Evolutionary conservation across 2,329 filamentous ascomycete genomes (phyloP).

Genomic region (Dothideomycetes sp.): DNA sequence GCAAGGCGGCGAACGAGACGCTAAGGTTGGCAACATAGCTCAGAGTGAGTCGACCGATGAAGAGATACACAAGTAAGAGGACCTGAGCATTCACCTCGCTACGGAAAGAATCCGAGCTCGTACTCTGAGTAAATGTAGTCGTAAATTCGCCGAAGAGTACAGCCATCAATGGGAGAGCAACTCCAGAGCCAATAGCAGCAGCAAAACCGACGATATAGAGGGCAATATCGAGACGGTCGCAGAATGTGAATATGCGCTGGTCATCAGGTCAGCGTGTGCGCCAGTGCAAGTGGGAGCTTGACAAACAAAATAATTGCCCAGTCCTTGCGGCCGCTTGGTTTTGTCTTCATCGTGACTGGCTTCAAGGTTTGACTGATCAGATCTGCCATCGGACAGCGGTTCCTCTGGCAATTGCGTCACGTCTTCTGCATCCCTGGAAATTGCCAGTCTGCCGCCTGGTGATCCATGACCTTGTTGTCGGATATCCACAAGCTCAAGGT

Average conservation of each 20-base stretch:
- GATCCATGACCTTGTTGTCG: no score
- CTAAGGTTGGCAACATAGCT: conserved; percentile 57
- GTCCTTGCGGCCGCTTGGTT: no score
- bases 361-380: no score
- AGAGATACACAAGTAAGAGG: conserved; percentile 52
- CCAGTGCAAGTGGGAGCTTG: no score
- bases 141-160: conserved; percentile 45
- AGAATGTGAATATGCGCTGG: conserved; percentile 26
- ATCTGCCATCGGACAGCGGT: no score
- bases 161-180: conserved; percentile 40
- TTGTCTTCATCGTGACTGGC: no score
- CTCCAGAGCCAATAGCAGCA: conserved; percentile 36
- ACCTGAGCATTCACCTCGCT: conserved; percentile 40
- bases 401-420: no score
- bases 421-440: no score
- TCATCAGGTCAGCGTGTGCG: no score
- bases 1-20: conserved; percentile 55
- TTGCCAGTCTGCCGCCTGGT: no score
- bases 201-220: conserved; percentile 23
- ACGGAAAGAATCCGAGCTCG: neutral
- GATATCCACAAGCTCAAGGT: no score
- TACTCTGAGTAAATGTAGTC: conserved; percentile 32
- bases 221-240: conserved; percentile 20
- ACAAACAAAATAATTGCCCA: no score
- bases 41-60: conserved; percentile 51